Evolutionary conservation across 2,329 filamentous ascomycete species (phyloP).

Genomic region (Teratosphaeriaceae sp.): DNA sequence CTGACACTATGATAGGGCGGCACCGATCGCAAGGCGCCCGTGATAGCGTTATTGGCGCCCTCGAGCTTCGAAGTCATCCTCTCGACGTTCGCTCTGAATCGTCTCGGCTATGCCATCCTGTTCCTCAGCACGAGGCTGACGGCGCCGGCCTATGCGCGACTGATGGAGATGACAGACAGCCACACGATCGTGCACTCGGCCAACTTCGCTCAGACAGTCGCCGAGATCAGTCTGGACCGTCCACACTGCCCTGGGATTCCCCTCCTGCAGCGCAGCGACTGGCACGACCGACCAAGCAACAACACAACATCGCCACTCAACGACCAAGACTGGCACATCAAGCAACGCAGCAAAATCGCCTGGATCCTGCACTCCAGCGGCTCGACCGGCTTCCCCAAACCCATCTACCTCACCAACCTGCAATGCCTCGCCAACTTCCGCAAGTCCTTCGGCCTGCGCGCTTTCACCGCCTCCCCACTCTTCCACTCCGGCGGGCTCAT

Average conservation of each 20-base stretch:
- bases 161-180: slow-evolving; percentile 40
- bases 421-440: slow-evolving; percentile 45
- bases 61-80: slow-evolving; percentile 52
- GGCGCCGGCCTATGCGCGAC: slow-evolving; percentile 42
- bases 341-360: slow-evolving; percentile 29
- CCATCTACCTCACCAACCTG: slow-evolving; percentile 52
- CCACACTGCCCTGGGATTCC: slow-evolving; percentile 26
- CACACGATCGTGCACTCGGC: slow-evolving; percentile 20
- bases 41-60: slow-evolving; percentile 46
- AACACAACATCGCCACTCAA: slow-evolving; percentile 5
- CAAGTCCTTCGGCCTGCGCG: slow-evolving; percentile 40
- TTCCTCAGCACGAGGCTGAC: slow-evolving; percentile 51
- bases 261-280: slow-evolving; percentile 21
- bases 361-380: slow-evolving; percentile 49
- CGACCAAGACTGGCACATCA: background rate
- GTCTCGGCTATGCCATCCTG: slow-evolving; percentile 49
- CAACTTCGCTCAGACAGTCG: slow-evolving; percentile 21
- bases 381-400: slow-evolving; percentile 57
- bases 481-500: slow-evolving; percentile 56
- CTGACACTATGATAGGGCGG: slow-evolving; percentile 15
- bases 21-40: slow-evolving; percentile 21
- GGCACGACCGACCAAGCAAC: slow-evolving; percentile 13
- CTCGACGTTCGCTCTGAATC: slow-evolving; percentile 47
- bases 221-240: slow-evolving; percentile 26
- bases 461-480: slow-evolving; percentile 51